Conservation (phyloP, 495 filamentous ascomycete genomes). For the Letharia lupina region DNA sequence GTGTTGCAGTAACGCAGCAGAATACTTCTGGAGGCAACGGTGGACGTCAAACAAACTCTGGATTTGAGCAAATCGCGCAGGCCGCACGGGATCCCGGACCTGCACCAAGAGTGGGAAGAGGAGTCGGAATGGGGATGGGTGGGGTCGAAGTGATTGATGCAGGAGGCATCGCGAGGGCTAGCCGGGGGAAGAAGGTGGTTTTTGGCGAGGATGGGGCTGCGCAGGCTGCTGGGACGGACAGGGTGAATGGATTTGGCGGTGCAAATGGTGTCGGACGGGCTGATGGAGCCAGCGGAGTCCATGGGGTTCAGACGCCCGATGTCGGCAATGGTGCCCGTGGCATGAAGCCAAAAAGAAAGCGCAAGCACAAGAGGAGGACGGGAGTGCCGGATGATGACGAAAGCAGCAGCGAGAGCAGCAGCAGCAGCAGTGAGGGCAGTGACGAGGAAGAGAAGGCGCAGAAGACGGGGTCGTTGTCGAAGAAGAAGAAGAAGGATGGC, state of each 20-base stretch:
- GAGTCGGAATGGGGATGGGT: constrained; percentile 8
- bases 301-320: not conserved
- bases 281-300: not conserved
- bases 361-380: constrained; percentile 38
- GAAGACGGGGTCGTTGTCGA: not conserved
- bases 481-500: not conserved
- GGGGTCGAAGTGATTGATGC: constrained; percentile 27
- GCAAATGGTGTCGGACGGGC: not conserved
- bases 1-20: not conserved
- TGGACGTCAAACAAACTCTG: not conserved
- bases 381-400: constrained; percentile 33
- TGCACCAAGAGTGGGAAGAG: not conserved
- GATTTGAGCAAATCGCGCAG: not conserved
- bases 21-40: not conserved
- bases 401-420: constrained; percentile 31
- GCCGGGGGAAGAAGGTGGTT: constrained; percentile 22
- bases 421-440: constrained; percentile 13
- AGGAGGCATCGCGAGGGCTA: constrained; percentile 23
- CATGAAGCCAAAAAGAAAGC: constrained; percentile 50
- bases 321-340: constrained; percentile 19
- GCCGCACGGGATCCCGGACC: not conserved
- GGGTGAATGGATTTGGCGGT: not conserved
- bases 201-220: constrained; percentile 12
- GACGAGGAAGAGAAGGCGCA: not conserved
- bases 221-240: not conserved